Conservation (phyloP, 1,139 yeast genomes). For the Pneumocystis oryctolagi region DNA sequence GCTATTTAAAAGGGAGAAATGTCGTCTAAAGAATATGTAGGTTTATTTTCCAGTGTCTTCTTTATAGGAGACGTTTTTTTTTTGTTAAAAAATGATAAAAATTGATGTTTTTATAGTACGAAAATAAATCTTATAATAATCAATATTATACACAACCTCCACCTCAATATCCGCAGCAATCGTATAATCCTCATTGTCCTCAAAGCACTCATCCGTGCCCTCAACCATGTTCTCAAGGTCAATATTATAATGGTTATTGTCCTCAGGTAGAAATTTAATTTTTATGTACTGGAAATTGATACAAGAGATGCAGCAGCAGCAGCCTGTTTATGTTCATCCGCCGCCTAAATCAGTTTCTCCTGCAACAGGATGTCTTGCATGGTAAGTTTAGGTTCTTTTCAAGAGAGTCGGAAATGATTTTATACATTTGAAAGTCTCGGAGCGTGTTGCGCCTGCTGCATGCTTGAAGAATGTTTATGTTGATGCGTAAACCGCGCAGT, state of each 20-base stretch:
- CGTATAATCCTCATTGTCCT: not conserved
- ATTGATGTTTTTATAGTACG: not conserved
- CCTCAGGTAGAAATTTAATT: not conserved
- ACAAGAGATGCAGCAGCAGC: not conserved
- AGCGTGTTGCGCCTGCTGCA: not conserved
- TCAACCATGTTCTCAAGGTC: not conserved
- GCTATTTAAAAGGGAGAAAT: not conserved
- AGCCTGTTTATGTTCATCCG: not conserved
- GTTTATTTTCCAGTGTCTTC: not conserved
- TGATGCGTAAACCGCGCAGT: not conserved
- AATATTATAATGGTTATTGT: not conserved
- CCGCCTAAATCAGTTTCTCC: not conserved
- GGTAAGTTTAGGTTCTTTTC: not conserved
- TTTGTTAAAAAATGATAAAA: not conserved
- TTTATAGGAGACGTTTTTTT: not conserved
- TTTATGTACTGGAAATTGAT: not conserved
- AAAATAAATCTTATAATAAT: not conserved
- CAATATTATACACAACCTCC: not conserved
- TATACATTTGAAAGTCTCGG: not conserved
- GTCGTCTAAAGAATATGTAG: not conserved
- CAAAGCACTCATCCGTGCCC: not conserved
- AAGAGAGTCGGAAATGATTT: not conserved
- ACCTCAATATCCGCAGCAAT: not conserved
- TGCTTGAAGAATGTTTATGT: not conserved
- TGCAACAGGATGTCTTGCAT: not conserved